Base-by-base conservation (phyloP, 2,329 filamentous ascomycete species). In the Claviceps sp. region DNA sequence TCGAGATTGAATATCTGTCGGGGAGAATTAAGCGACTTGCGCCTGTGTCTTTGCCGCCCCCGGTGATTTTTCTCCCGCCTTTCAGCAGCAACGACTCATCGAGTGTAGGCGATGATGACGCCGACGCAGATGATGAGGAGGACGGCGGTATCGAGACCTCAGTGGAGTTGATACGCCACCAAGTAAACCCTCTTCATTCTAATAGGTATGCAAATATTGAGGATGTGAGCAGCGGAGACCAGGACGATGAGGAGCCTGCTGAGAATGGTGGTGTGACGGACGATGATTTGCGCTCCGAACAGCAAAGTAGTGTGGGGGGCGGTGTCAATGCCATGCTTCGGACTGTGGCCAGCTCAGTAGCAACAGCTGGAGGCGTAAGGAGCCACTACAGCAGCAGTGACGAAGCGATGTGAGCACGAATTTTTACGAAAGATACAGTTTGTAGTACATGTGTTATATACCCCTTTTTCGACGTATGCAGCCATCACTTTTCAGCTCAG, bases 41-140 rank as follows among this genome's bases (percentile, higher is more conserved):
- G 0, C 76, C 77, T 0, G 67, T 72, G 0, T 63, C 74, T 1
- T 66, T 80, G 0, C 77, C 77, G 0, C 76, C 76, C 0, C 74
- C 77, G 0, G 68, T 71, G 2, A 73, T 74, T 53, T 79, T 76
- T 59, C 73, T 74, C 56, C 71, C 71, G 0, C 70, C 70, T 0
- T 71, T 74, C 44, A 75, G 71, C 54, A 60, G 67, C 9, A 71
- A 71, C 9, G 71, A 71, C 45, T 61, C 64, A 5, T 68, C 64
- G 2, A 64, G 65, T 4, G 60, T 57, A 1, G 62, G 64, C 3
- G 67, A 67, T 0, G 60, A 67, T 7, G 59, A 59, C 2, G 53
- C 53, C 5, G 55, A 51, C 8, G 64, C 61, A 0, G 62, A 67
- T 0, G 56, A 57, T 3, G 62, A 64, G 8, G 61, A 62, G 5